Percentiles rank a stretch among this genome's conserved stretches.
phyloP scores from a whole-genome alignment of 176 grass and related monocot genomes.

The Elymus sibiricus region DNA sequence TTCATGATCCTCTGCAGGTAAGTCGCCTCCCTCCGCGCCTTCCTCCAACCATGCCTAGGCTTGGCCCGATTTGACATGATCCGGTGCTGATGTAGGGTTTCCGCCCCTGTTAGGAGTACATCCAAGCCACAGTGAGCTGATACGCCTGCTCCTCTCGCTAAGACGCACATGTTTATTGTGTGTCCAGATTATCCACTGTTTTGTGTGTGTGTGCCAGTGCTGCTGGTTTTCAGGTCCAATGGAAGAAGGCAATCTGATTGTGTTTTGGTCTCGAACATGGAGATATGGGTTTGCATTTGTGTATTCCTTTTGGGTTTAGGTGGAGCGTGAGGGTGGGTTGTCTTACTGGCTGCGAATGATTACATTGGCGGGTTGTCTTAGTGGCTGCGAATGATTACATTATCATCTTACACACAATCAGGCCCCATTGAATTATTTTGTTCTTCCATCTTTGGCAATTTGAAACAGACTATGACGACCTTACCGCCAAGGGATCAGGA shows the following conservation, averaged over 20 bases:
- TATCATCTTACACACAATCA: background rate
- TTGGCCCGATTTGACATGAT: constrained; percentile 6
- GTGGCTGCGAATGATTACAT: background rate
- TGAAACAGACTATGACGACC: background rate
- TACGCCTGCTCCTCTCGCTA: background rate
- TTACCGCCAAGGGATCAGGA: too few species aligned
- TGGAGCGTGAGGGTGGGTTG: too few species aligned
- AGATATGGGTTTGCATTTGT: background rate
- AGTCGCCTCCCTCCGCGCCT: background rate
- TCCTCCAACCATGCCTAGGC: background rate
- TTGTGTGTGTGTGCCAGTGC: background rate
- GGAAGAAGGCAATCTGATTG: background rate
- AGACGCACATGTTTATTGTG: too few species aligned
- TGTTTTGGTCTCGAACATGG: background rate
- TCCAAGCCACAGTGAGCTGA: constrained; percentile 49
- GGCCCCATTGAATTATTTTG: background rate
- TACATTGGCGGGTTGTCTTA: background rate
- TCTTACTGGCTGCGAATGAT: too few species aligned
- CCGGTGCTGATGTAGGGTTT: constrained; percentile 44
- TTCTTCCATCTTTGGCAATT: background rate
- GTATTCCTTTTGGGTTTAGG: background rate
- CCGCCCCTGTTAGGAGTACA: constrained; percentile 44
- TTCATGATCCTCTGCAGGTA: constrained; percentile 99
- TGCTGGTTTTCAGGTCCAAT: background rate
- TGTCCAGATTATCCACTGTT: too few species aligned